Evolutionary conservation across 331 rosid species (phyloP).

Genomic region (Acacia pycnantha): DNA sequence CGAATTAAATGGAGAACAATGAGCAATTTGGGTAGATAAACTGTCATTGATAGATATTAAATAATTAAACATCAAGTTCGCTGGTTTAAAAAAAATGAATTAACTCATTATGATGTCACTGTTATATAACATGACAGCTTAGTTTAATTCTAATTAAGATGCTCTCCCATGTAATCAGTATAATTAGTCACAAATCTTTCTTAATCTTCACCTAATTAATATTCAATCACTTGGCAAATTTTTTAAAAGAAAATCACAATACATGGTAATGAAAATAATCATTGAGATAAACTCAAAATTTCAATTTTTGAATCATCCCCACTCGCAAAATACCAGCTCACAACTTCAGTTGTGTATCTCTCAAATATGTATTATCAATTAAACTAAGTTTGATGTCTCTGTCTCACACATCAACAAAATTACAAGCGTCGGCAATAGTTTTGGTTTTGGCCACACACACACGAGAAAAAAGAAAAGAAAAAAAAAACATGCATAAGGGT

Average conservation of each 20-base stretch:
- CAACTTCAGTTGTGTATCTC: background rate
- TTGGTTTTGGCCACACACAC: slow-evolving; percentile 1
- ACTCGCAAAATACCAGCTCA: background rate
- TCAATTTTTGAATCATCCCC: slow-evolving; percentile 17
- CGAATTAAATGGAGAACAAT: background rate
- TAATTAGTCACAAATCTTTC: slow-evolving; percentile 24
- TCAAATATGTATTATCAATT: background rate
- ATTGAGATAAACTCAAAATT: background rate
- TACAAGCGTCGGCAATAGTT: slow-evolving; percentile 34
- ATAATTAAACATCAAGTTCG: slow-evolving; percentile 14
- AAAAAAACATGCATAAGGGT: background rate
- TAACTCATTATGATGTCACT: background rate
- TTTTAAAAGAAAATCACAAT: background rate
- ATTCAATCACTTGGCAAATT: slow-evolving; percentile 9
- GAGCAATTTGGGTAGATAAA: background rate
- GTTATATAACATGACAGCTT: background rate
- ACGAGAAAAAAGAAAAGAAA: background rate
- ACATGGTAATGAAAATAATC: slow-evolving; percentile 12
- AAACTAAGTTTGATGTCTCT: slow-evolving; percentile 16
- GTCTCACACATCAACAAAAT: slow-evolving; percentile 29
- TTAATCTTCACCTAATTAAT: slow-evolving; percentile 34
- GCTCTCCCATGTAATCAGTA: background rate
- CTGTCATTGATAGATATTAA: slow-evolving; percentile 11
- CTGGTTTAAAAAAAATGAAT: background rate
- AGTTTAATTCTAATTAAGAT: slow-evolving; percentile 7